Evolutionary conservation across 106 monocot genomes (phyloP).

Genomic region (Dendrobium chrysotoxum): DNA sequence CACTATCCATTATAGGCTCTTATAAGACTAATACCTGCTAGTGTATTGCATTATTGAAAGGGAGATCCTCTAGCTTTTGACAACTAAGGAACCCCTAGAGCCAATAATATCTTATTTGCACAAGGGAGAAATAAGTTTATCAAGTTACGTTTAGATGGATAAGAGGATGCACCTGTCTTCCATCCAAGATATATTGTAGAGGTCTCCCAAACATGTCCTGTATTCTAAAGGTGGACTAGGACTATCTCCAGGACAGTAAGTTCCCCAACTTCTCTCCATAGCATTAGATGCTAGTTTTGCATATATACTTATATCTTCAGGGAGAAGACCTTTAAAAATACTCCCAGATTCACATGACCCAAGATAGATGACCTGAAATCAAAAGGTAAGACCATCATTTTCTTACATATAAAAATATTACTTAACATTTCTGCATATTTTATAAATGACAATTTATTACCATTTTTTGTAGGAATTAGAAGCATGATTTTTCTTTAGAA

Average conservation of each 20-base stretch:
- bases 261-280: conserved; percentile 67
- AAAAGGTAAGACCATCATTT: not conserved
- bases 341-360: conserved; percentile 90
- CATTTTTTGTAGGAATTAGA: conserved; percentile 71
- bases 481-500: conserved; percentile 69
- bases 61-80: too few species aligned
- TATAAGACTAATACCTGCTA: too few species aligned
- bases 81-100: not conserved
- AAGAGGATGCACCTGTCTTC: too few species aligned
- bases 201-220: conserved; percentile 68
- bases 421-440: not conserved
- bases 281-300: conserved; percentile 75
- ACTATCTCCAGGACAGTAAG: conserved; percentile 58
- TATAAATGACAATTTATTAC: conserved; percentile 20
- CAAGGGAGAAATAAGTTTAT: not conserved
- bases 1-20: too few species aligned
- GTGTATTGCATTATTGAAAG: too few species aligned
- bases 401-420: not conserved
- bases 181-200: conserved; percentile 14
- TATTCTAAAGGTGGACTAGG: conserved; percentile 43
- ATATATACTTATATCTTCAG: conserved; percentile 16
- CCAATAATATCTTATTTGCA: not conserved
- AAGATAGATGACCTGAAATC: conserved; percentile 59
- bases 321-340: conserved; percentile 8
- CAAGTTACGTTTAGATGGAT: not conserved